Base-by-base conservation (phyloP, 1,139 yeast genomes). In the Blastobotrys capitulatus region DNA sequence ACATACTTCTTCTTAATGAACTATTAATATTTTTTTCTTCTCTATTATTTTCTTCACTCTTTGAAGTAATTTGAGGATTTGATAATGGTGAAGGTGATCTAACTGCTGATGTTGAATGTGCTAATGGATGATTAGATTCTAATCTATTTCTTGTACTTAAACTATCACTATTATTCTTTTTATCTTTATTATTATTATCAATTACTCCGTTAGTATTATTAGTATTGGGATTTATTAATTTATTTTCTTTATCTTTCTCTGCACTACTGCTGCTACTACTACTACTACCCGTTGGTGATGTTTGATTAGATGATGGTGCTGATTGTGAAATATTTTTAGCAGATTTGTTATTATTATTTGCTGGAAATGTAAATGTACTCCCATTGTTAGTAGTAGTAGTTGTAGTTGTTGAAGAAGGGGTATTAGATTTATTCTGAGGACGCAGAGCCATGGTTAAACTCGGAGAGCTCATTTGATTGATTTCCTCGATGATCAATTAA, bases 381-480 rank as follows among this genome's bases (percentile, higher is more conserved):
- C 31, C 38, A 42, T 35, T 27, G 18, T 39, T 19, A 15, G 2
- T 22, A 8, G 41, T 3, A 18, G n/a, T n/a, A 35, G 16, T 37
- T 10, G 7, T 13, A 18, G 22, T 38, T 8, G 13, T 20, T n/a
- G 10, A 18, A n/a, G 42, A 20, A 22, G 19, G 32, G 38, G 10
- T 16, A 15, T 27, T 18, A 35, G 29, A 27, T 18, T 43, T 22
- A n/a, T 42, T 20, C 8, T 40, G 42, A 20, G 46, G 40, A 38
- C 44, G 47, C 31, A 42, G 29, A 25, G 47, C 36, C 50, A 47
- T 47, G 31, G 50, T 47, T 42, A 47, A 5, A 34, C 50, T 43
- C 16, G 46, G 50, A 15, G 31, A 32, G 40, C 47, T 39, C 50
- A 47, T 47, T 25, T 39, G 22, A 42, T 19, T 39, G 18, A 19